A percentile compares a stretch with the other conserved stretches of the same genome.
Evolutionary conservation across 2,329 filamentous ascomycete genomes (phyloP).

Genomic region (Pseudocercospora vitis): DNA sequence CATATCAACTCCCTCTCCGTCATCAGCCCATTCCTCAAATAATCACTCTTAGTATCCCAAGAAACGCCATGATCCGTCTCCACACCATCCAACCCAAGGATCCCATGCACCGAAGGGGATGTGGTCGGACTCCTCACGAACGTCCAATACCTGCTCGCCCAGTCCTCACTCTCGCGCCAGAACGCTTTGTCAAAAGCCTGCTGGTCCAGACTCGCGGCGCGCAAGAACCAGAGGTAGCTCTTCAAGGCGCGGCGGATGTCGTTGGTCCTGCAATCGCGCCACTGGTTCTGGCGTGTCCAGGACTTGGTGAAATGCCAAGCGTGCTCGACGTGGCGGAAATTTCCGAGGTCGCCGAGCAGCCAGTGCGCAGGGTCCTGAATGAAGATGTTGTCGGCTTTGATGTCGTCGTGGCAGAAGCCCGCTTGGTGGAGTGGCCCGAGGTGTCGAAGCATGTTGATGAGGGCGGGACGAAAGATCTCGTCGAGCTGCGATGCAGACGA

Average conservation of each 20-base stretch:
- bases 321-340: conserved; percentile 36
- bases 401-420: conserved; percentile 42
- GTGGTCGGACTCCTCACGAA: conserved; percentile 14
- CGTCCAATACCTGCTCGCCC: conserved; percentile 37
- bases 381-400: conserved; percentile 41
- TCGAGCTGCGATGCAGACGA: conserved; percentile 26
- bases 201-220: conserved; percentile 9
- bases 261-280: conserved; percentile 28
- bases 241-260: conserved; percentile 37
- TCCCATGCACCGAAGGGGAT: neutral
- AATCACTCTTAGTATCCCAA: neutral
- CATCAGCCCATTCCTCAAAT: neutral
- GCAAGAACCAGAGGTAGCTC: conserved; percentile 31
- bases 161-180: conserved; percentile 23
- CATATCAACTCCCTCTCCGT: conserved; percentile 22
- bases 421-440: conserved; percentile 33
- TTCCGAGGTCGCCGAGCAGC: conserved; percentile 41
- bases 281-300: conserved; percentile 23
- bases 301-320: conserved; percentile 25
- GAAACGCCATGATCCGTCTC: neutral
- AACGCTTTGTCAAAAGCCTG: conserved; percentile 32
- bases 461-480: conserved; percentile 32
- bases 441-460: conserved; percentile 32
- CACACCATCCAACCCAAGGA: neutral
- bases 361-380: conserved; percentile 29